Percentiles rank a stretch among this genome's conserved stretches.
Evolutionary conservation across 148 eudicot genomes (phyloP).

Genomic region (Heliamphora exappendiculata): DNA sequence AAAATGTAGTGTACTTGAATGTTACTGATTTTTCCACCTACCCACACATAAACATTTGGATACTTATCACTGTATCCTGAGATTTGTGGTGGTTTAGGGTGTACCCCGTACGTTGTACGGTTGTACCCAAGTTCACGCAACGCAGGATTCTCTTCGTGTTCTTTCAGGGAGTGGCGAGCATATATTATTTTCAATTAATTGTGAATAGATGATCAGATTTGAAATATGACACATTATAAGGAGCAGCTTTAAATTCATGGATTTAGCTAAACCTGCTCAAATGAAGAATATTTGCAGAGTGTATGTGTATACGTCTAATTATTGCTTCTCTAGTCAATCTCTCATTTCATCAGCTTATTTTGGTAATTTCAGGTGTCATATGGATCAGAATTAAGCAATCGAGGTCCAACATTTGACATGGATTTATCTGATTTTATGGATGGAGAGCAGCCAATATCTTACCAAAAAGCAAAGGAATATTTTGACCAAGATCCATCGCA

Average conservation of each 20-base stretch:
- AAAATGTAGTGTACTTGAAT: background rate
- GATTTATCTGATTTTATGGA: slow-evolving; percentile 89
- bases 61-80: background rate
- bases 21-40: background rate
- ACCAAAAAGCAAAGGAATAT: slow-evolving; percentile 69
- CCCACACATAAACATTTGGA: background rate
- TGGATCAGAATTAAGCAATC: slow-evolving; percentile 94
- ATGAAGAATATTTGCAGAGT: background rate
- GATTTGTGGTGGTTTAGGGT: background rate
- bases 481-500: slow-evolving; percentile 96
- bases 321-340: slow-evolving; percentile 4
- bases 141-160: background rate
- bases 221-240: background rate
- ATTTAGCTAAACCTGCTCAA: background rate
- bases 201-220: background rate
- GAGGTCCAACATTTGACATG: slow-evolving; percentile 99
- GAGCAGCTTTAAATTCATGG: background rate
- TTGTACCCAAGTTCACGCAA: background rate
- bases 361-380: slow-evolving; percentile 62
- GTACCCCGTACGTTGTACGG: background rate
- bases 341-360: background rate
- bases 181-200: background rate
- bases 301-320: background rate
- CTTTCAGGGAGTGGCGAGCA: background rate
- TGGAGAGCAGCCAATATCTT: slow-evolving; percentile 73